Evolutionary conservation across 805 yeast genomes (phyloP).

Genomic region (Groenewaldozyma tartarivorans): DNA sequence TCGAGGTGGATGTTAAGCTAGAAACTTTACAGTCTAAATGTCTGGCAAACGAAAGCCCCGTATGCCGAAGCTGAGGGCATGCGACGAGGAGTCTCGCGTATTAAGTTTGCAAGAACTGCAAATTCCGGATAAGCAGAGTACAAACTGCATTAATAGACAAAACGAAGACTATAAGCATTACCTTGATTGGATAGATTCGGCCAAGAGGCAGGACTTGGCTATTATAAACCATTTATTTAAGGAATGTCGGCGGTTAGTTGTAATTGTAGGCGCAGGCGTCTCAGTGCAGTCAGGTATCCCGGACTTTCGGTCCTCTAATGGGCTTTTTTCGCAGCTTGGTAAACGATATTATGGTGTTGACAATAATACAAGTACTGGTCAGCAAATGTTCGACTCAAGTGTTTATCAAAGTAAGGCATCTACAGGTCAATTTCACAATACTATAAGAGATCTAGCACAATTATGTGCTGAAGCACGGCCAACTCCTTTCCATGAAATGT

Average conservation of each 20-base stretch:
- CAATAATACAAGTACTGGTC: conserved; percentile 33
- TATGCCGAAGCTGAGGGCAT: conserved; percentile 10
- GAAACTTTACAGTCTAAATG: too few relatives aligned
- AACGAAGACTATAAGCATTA: too few relatives aligned
- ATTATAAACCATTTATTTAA: conserved; percentile 43
- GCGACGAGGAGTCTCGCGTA: too few relatives aligned
- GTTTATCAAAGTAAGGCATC: conserved; percentile 59
- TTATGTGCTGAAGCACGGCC: conserved; percentile 52
- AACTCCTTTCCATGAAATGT: conserved; percentile 62
- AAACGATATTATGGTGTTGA: conserved; percentile 28
- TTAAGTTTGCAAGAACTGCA: conserved; percentile 9
- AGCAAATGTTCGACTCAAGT: conserved; percentile 69
- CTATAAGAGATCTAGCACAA: conserved; percentile 54
- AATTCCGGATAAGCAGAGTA: too few relatives aligned
- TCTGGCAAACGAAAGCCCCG: conserved; percentile 8
- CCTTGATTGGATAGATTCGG: conserved; percentile 3
- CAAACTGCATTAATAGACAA: too few relatives aligned
- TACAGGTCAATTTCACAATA: conserved; percentile 58
- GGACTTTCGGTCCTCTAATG: conserved; percentile 64
- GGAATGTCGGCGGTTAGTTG: conserved; percentile 49
- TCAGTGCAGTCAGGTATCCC: conserved; percentile 91
- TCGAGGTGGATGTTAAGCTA: too few relatives aligned
- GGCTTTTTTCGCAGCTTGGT: conserved; percentile 54
- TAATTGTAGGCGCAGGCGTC: conserved; percentile 83
- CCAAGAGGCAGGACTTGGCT: conserved; percentile 24